Base-by-base conservation (phyloP, 345 rosid genomes). In the Kandelia obovata region DNA sequence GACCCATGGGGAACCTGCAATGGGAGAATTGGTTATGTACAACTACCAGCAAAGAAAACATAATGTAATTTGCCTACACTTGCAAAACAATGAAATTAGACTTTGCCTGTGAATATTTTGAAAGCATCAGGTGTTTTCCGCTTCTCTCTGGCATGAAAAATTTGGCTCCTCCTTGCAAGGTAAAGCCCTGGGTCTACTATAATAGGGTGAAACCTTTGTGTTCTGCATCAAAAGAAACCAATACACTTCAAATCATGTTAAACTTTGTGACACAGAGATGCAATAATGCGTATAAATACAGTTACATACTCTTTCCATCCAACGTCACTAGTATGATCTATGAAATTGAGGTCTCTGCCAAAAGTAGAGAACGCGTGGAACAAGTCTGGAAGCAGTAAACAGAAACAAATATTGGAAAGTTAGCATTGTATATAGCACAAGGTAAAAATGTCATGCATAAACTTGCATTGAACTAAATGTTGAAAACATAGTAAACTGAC, bases 271-370 rank as follows among this genome's bases (percentile, higher is more conserved):
- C 16, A 34, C 11, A 58, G 34, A 64, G 53, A 26, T 19, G 64
- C 11, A 47, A 26, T 51, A 31, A 72, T 65, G 46, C n/a, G 19
- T 25, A 53, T 56, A 2, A 23, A 60, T 67, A 59, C 61, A n/a
- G 71, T 70, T 47, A 73, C 96, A 67, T 86, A 96, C 99, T 90
- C 99, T 88, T 96, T 96, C 99, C 99, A 96, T 58, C 97, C 92
- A 71, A 96, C 92, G 75, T 96, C 96, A 79, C 96, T 80, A 77
- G 94, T 92, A 58, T 96, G 99, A 75, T 90, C 96, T 49, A 96
- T 83, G 82, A 96, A 96, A 87, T 88, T 96, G 75, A 96, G 73
- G 71, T 89, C 96, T 79, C 97, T 83, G 51, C 87, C 77, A 39
- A 90, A 76, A 20, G 92, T 81, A 62, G 99, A 86, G 75, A 96